These are phyloP conservation scores for Rutstroemia sp. DNA, from an alignment of 2,329 filamentous ascomycete species.

Conservation along the genomic window DNA sequence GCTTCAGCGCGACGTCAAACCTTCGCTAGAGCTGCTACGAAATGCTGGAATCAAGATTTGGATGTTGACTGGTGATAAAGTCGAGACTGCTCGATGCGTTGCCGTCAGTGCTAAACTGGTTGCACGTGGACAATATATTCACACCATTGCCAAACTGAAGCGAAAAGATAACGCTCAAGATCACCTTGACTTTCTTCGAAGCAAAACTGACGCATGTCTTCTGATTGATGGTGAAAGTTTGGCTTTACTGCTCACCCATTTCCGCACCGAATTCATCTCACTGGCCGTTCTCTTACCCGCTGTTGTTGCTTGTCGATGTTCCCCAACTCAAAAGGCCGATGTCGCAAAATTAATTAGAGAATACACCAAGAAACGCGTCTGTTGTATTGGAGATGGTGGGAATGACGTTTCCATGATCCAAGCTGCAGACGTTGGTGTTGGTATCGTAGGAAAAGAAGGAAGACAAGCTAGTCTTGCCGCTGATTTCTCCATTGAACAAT, in stretches of 20 bases:
- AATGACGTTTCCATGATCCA: conserved; percentile 99
- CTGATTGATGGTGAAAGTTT: conserved; percentile 94
- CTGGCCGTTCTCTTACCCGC: conserved; percentile 81
- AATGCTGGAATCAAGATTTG: conserved; percentile 99
- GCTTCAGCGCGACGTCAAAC: conserved; percentile 90
- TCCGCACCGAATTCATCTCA: conserved; percentile 78
- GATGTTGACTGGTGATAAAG: conserved; percentile 99
- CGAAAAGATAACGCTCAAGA: conserved; percentile 81
- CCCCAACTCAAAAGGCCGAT: conserved; percentile 93
- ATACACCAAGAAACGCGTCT: conserved; percentile 89
- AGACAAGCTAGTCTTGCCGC: conserved; percentile 90
- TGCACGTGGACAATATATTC: conserved; percentile 87
- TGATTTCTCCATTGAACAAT: conserved; percentile 94
- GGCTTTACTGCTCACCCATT: conserved; percentile 73
- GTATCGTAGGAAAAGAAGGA: conserved; percentile 96
- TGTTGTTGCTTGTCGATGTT: conserved; percentile 94
- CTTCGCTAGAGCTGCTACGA: conserved; percentile 85
- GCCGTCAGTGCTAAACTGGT: conserved; percentile 93
- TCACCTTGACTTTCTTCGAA: conserved; percentile 78
- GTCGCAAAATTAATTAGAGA: conserved; percentile 84
- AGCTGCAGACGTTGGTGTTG: conserved; percentile 93
- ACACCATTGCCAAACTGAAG: conserved; percentile 81
- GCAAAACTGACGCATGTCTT: conserved; percentile 79
- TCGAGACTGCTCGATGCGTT: conserved; percentile 94
- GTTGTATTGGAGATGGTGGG: conserved; percentile 95